phyloP scores from a whole-genome alignment of 2,329 filamentous ascomycete genomes.

The Neonectria sp. region DNA sequence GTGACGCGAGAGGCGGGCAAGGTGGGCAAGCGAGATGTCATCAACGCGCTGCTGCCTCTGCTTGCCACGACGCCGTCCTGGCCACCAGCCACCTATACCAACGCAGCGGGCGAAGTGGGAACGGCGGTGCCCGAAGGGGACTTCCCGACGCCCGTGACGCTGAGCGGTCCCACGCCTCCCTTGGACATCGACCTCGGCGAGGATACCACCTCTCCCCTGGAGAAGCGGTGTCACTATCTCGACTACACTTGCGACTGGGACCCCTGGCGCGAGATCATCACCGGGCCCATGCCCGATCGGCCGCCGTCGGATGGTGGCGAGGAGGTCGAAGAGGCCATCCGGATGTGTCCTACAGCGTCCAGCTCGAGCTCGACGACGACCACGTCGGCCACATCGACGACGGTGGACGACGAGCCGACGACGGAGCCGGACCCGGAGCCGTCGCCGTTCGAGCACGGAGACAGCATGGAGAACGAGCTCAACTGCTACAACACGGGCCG shows the following conservation, averaged over 20 bases:
- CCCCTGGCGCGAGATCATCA: neutral
- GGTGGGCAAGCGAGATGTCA: neutral
- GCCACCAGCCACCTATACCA: slow-evolving; percentile 40
- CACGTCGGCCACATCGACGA: neutral
- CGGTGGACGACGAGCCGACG: neutral
- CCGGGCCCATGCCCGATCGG: neutral
- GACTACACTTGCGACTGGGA: neutral
- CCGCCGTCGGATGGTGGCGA: slow-evolving; percentile 2
- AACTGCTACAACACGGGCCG: slow-evolving; percentile 39
- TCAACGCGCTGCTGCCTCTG: slow-evolving; percentile 29
- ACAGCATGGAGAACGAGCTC: slow-evolving; percentile 26
- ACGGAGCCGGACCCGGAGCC: slow-evolving; percentile 6
- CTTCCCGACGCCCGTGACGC: slow-evolving; percentile 38
- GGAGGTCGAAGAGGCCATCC: slow-evolving; percentile 12
- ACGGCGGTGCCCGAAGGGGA: slow-evolving; percentile 28
- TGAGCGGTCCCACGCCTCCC: neutral
- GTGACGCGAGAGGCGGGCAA: slow-evolving; percentile 24
- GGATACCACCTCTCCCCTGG: neutral
- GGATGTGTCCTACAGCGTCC: neutral
- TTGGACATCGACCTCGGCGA: neutral
- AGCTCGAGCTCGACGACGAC: too few species aligned
- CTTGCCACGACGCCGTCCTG: slow-evolving; percentile 41
- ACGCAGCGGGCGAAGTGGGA: slow-evolving; percentile 32
- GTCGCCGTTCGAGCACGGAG: slow-evolving; percentile 20
- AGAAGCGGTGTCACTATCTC: neutral